Conservation (phyloP, 805 yeast species). For the Helenozyma rhizophorensis region DNA sequence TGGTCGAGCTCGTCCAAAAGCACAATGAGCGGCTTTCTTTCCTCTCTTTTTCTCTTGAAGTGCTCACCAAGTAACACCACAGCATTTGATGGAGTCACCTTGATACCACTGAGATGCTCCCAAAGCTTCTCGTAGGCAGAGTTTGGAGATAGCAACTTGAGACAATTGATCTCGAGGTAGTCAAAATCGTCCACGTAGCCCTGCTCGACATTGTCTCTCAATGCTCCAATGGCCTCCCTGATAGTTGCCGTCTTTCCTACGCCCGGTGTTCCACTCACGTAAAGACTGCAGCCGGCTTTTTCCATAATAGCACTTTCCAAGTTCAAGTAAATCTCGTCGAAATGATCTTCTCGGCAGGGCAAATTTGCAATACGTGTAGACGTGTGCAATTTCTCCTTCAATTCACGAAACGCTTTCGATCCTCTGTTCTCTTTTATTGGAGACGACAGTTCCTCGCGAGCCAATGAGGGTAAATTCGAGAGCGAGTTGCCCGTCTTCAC, state of each 20-base stretch:
- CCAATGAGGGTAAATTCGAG: slow-evolving; percentile 18
- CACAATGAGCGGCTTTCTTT: slow-evolving; percentile 58
- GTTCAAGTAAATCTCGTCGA: slow-evolving; percentile 60
- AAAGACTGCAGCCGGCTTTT: slow-evolving; percentile 76
- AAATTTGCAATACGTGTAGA: slow-evolving; percentile 46
- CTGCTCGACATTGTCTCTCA: slow-evolving; percentile 35
- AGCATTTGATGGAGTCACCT: slow-evolving; percentile 60
- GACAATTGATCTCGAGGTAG: slow-evolving; percentile 85
- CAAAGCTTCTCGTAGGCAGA: slow-evolving; percentile 80
- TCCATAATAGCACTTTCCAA: slow-evolving; percentile 68
- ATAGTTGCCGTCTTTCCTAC: slow-evolving; percentile 96
- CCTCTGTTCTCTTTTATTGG: slow-evolving; percentile 11
- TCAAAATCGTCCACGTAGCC: slow-evolving; percentile 46
- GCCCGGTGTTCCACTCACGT: slow-evolving; percentile 96
- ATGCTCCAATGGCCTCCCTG: slow-evolving; percentile 73
- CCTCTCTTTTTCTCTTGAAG: slow-evolving; percentile 38
- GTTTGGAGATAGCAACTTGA: slow-evolving; percentile 74
- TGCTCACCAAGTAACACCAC: slow-evolving; percentile 65
- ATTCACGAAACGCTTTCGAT: slow-evolving; percentile 32
- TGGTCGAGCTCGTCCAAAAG: slow-evolving; percentile 93
- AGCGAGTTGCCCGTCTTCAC: slow-evolving; percentile 18
- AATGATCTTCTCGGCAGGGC: slow-evolving; percentile 87
- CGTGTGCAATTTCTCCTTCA: slow-evolving; percentile 40
- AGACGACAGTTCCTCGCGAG: slow-evolving; percentile 8
- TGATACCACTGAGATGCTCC: slow-evolving; percentile 61